Conservation (phyloP, 2,329 filamentous ascomycete species). For the Sporothrix globosa region DNA sequence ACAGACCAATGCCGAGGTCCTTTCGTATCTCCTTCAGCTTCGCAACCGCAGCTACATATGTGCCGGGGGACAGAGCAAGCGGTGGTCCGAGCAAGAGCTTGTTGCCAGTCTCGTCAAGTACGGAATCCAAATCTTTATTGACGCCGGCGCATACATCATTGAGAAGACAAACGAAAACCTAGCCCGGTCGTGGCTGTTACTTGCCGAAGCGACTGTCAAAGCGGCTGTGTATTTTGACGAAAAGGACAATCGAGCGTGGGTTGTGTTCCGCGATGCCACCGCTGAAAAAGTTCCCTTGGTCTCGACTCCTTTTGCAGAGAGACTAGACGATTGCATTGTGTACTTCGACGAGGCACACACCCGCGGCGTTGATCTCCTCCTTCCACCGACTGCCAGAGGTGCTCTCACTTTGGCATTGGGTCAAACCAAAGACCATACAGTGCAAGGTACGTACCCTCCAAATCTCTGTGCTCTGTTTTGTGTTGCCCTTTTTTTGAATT, state of each 20-base stretch:
- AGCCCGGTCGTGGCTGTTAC: neutral
- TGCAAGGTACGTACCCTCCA: constrained; percentile 53
- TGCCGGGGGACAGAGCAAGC: constrained; percentile 42
- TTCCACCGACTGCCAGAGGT: constrained; percentile 52
- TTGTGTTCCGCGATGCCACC: constrained; percentile 25
- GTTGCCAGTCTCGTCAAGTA: constrained; percentile 45
- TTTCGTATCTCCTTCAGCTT: constrained; percentile 58
- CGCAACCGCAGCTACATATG: constrained; percentile 55
- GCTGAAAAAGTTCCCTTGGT: constrained; percentile 49
- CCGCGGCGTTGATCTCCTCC: constrained; percentile 61
- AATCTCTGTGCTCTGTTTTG: neutral
- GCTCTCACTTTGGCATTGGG: constrained; percentile 61
- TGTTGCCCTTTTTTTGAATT: constrained; percentile 25
- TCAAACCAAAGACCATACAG: constrained; percentile 63
- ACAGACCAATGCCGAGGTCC: constrained; percentile 66
- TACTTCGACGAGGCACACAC: constrained; percentile 66
- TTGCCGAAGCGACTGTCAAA: neutral
- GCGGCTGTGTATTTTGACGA: constrained; percentile 43
- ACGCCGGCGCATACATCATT: constrained; percentile 66
- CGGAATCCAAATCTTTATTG: constrained; percentile 60
- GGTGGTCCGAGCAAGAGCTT: constrained; percentile 52
- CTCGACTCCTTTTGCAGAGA: constrained; percentile 58
- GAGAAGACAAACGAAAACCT: constrained; percentile 40
- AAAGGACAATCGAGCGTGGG: constrained; percentile 37
- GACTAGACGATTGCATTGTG: constrained; percentile 56